Conservation (phyloP, 805 yeast species). For the Starmerella khaoyaiensis region DNA sequence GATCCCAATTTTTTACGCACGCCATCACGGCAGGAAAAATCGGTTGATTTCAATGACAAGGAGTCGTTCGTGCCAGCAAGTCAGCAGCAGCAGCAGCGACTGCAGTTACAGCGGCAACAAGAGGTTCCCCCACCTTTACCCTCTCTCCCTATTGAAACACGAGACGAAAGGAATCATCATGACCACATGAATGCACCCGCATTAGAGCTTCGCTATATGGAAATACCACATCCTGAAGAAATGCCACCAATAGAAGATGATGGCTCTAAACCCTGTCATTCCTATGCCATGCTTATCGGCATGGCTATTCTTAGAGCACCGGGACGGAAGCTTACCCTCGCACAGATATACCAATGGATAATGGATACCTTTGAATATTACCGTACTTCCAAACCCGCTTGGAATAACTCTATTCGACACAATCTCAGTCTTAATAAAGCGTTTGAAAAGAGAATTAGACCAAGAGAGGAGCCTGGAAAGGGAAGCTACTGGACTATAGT, state of each 20-base stretch:
- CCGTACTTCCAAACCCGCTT: constrained; percentile 74
- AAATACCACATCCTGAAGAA: constrained; percentile 17
- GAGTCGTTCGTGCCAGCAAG: too few relatives aligned
- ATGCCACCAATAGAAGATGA: constrained; percentile 39
- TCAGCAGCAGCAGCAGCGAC: too few relatives aligned
- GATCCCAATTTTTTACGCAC: too few relatives aligned
- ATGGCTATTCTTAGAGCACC: constrained; percentile 82
- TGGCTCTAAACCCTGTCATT: constrained; percentile 75
- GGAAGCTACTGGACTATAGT: constrained; percentile 91
- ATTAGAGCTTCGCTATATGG: too few relatives aligned
- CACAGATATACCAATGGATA: constrained; percentile 89
- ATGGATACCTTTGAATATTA: constrained; percentile 74
- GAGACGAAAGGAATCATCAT: too few relatives aligned
- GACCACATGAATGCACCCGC: too few relatives aligned
- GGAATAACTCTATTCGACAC: constrained; percentile 97
- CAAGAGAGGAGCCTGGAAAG: constrained; percentile 42
- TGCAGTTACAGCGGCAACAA: too few relatives aligned
- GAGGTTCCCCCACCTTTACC: too few relatives aligned
- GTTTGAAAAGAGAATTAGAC: constrained; percentile 77
- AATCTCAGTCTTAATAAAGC: constrained; percentile 88
- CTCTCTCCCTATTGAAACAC: too few relatives aligned
- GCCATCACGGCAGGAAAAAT: too few relatives aligned
- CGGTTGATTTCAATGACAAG: too few relatives aligned
- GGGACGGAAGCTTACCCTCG: constrained; percentile 52
- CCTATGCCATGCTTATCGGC: constrained; percentile 87